Conservation (phyloP, 352 stramenopile species). For the Phytophthora colocasiae region DNA sequence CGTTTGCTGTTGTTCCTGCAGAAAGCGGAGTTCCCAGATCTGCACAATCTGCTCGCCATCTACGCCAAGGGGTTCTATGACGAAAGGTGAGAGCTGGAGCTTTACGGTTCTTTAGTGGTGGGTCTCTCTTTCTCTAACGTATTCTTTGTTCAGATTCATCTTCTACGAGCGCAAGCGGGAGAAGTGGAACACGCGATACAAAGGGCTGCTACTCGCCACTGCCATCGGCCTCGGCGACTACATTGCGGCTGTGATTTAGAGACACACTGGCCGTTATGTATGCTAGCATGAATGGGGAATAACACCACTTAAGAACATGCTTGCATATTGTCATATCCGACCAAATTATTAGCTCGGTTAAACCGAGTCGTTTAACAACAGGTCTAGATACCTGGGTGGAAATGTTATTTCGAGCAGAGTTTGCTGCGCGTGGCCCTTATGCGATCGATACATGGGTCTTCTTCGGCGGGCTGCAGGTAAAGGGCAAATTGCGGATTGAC, state of each 20-base stretch:
- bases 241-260: constrained; percentile 52
- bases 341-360: too few relatives aligned
- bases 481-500: too few relatives aligned
- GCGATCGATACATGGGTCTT: too few relatives aligned
- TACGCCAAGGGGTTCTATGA: constrained; percentile 81
- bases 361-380: too few relatives aligned
- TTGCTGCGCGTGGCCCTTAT: too few relatives aligned
- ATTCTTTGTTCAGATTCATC: constrained; percentile 41
- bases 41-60: constrained; percentile 63
- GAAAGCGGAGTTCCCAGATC: constrained; percentile 67
- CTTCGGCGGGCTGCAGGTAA: too few relatives aligned
- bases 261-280: constrained; percentile 1
- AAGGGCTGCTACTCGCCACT: constrained; percentile 56
- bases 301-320: not conserved
- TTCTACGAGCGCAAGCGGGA: constrained; percentile 71
- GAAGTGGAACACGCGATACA: constrained; percentile 58
- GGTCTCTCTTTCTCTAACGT: not conserved
- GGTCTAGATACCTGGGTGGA: too few relatives aligned
- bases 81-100: constrained; percentile 46
- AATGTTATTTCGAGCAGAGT: too few relatives aligned
- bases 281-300: not conserved
- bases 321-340: not conserved
- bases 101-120: not conserved
- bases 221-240: constrained; percentile 66
- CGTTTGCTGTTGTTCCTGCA: constrained; percentile 13